These are phyloP conservation scores for Acanthamoeba lenticulata DNA, from an alignment of 208 protist species.

Conservation along the genomic window DNA sequence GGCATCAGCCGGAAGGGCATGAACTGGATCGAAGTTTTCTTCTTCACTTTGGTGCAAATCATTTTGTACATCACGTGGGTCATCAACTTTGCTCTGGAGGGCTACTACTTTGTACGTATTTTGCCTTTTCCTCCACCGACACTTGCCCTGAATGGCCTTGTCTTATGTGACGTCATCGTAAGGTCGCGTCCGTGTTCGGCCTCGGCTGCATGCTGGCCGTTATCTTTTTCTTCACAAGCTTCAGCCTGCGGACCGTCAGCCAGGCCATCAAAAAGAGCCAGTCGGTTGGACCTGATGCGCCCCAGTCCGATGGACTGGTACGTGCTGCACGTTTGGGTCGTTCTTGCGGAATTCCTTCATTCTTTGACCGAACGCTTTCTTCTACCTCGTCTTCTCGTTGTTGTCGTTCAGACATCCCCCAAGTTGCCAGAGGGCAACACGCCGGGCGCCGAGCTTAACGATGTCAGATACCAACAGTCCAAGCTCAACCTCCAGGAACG, in stretches of 20 bases:
- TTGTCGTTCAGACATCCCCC: background rate
- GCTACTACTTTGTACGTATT: conserved; percentile 1
- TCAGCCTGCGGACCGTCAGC: background rate
- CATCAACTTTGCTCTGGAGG: background rate
- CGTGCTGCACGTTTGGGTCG: too few relatives aligned
- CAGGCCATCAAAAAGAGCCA: background rate
- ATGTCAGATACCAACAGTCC: background rate
- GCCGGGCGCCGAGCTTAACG: conserved; percentile 5
- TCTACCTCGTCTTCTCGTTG: too few relatives aligned
- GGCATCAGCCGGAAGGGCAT: conserved; percentile 8
- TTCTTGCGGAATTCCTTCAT: background rate
- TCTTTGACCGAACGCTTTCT: background rate
- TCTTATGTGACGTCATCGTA: background rate
- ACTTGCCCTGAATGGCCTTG: too few relatives aligned
- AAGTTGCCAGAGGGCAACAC: background rate
- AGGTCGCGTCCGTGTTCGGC: background rate
- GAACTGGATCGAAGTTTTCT: background rate
- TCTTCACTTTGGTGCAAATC: background rate
- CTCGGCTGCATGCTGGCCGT: background rate
- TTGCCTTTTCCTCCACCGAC: too few relatives aligned
- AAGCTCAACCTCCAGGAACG: conserved; percentile 6
- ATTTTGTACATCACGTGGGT: conserved; percentile 16
- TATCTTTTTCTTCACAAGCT: background rate
- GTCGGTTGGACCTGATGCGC: background rate
- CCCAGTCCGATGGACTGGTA: background rate